Evolutionary conservation across 108 stramenopile genomes (phyloP), one percentile per base, ranked within the genome.

Genomic region (Fragilaria crotonensis): DNA sequence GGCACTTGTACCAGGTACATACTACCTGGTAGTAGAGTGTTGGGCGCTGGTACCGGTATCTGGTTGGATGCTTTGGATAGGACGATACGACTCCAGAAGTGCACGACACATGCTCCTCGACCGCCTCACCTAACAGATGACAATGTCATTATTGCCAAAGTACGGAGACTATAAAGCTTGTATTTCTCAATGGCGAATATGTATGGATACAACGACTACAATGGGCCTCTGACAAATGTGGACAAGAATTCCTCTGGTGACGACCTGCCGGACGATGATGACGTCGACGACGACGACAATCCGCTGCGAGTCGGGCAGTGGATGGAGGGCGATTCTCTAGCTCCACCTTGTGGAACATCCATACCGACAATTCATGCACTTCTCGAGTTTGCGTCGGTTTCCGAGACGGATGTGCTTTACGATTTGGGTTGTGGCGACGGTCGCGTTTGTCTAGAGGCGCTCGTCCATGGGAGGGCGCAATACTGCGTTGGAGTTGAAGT

Each of bases 401-500:
- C 32, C 11, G 9, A 17, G 2, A 30, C 61, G 1, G 88, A 89
- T 54, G 66, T 84, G 3, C 50, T 89, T 30, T 85, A 79, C 52
- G 88, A 89, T 64, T 44, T 89, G 49, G 88, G 88, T 20, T 85
- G 84, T 57, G 84, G 88, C 27, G 88, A 89, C 62, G 88, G 75
- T 5, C 59, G 88, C 4, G 48, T 89, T 27, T 54, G 83, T 25
- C 31, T 85, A 3, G 59, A 64, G 33, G 88, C 82, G 2, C 48
- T 70, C 20, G 66, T 73, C 29, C 64, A 58, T 29, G 25, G 55
- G 7, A 14, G 36, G 14, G 36, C 14, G 14, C 54, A 29, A 5
- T 31, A 29, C 17, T 62, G 60, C 33, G 61, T 69, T 14, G 69
- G 69, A 4, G 69, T 70, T 23, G 69, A 70, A 52, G 21, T 70